Evolutionary conservation across 106 monocot species (phyloP).

Genomic region (Narthecium ossifragum): DNA sequence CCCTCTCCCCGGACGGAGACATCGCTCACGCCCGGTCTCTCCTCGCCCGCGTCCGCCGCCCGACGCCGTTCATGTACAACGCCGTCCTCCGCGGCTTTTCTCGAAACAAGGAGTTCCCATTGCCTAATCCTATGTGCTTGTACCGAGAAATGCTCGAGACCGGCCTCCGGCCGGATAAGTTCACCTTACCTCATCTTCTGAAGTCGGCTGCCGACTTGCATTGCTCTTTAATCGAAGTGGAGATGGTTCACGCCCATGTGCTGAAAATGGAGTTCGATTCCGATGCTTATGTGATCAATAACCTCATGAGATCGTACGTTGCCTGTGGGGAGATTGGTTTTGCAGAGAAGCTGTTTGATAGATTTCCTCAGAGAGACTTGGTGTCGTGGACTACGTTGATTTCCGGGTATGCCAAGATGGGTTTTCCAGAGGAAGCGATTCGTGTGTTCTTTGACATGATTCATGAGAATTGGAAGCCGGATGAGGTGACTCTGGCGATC

Average conservation of each 20-base stretch:
- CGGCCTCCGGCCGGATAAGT: too few relatives aligned
- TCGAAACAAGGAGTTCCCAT: too few relatives aligned
- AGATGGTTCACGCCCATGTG: constrained; percentile 1
- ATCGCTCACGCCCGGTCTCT: too few relatives aligned
- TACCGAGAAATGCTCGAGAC: too few relatives aligned
- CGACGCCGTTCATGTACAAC: too few relatives aligned
- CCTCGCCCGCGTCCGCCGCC: too few relatives aligned
- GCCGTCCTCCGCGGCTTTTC: too few relatives aligned
- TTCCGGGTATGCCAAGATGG: neutral
- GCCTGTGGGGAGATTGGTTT: neutral
- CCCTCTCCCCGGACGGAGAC: too few relatives aligned
- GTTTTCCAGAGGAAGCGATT: neutral
- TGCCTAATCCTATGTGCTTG: too few relatives aligned
- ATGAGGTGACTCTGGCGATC: neutral
- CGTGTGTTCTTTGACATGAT: neutral
- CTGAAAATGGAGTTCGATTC: neutral
- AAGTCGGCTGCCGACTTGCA: too few relatives aligned
- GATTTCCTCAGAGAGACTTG: constrained; percentile 1
- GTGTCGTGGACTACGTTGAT: neutral
- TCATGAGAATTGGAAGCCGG: neutral
- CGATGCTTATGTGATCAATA: neutral
- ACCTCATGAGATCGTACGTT: constrained; percentile 3
- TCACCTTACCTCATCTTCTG: too few relatives aligned
- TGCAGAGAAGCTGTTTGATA: constrained; percentile 6
- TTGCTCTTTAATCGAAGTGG: too few relatives aligned